Percentiles rank a stretch among this genome's conserved stretches.
Evolutionary conservation across 768 basidiomycete species (phyloP).

Genomic region (Suillus subaureus): DNA sequence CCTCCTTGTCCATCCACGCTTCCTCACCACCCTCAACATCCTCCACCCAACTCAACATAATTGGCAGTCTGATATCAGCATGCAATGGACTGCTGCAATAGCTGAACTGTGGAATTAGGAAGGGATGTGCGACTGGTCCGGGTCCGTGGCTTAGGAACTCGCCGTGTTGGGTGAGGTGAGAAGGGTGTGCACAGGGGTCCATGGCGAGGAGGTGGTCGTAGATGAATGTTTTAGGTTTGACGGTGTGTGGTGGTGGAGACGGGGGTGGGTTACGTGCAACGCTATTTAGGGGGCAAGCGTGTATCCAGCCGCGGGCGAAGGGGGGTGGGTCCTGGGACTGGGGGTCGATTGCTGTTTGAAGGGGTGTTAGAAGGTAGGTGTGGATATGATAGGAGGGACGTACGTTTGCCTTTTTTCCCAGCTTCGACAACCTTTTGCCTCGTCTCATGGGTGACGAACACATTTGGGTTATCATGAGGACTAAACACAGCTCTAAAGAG

Average conservation of each 20-base stretch:
- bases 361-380: background rate
- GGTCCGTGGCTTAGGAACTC: constrained; percentile 46
- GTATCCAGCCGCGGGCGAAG: constrained; percentile 36
- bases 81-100: constrained; percentile 49
- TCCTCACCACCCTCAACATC: constrained; percentile 45
- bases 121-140: constrained; percentile 43
- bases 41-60: constrained; percentile 46
- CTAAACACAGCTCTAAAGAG: constrained; percentile 48
- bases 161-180: constrained; percentile 47
- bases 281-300: constrained; percentile 40
- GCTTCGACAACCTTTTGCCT: constrained; percentile 35
- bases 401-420: constrained; percentile 15
- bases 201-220: constrained; percentile 34
- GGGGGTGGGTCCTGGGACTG: background rate
- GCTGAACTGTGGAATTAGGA: constrained; percentile 49
- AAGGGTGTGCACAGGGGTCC: constrained; percentile 43
- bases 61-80: constrained; percentile 50
- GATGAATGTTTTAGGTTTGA: constrained; percentile 26
- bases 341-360: background rate
- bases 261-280: constrained; percentile 31
- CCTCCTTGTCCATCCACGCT: constrained; percentile 43
- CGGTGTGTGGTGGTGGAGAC: constrained; percentile 17
- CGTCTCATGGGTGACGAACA: constrained; percentile 37
- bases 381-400: background rate
- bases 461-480: constrained; percentile 46